These are phyloP conservation scores for Fraxinus angustifolia DNA, from an alignment of 305 asterid species.

Conservation along the genomic window DNA sequence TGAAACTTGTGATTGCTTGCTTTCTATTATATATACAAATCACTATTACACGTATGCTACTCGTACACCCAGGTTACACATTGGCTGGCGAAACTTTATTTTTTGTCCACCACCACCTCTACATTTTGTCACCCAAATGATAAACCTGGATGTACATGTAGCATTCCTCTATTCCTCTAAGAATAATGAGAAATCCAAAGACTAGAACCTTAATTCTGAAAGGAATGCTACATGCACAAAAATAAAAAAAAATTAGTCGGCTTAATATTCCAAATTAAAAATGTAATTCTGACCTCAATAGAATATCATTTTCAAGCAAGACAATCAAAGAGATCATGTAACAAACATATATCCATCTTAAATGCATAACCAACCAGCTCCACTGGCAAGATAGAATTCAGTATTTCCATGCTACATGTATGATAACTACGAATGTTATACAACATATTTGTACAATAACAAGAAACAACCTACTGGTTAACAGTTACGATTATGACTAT, in stretches of 20 bases:
- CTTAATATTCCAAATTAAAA: background rate
- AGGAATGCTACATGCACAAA: background rate
- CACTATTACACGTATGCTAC: background rate
- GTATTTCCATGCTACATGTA: slow-evolving; percentile 29
- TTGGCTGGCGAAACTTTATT: background rate
- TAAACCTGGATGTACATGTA: background rate
- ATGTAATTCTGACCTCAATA: background rate
- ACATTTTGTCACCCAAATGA: background rate
- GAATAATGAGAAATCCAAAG: no score
- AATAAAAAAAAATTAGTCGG: background rate
- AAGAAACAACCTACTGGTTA: slow-evolving; percentile 24
- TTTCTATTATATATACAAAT: background rate
- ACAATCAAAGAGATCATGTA: background rate
- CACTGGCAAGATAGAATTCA: slow-evolving; percentile 5
- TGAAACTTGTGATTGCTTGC: background rate
- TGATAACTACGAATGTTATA: slow-evolving; percentile 22
- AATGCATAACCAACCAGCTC: background rate
- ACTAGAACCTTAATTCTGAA: background rate
- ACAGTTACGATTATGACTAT: slow-evolving; percentile 18
- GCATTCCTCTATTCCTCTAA: no score
- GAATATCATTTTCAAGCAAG: background rate
- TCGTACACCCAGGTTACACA: background rate
- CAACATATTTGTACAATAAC: slow-evolving; percentile 25
- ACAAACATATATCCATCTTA: background rate
- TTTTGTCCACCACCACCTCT: background rate